Evolutionary conservation across 2,329 filamentous ascomycete genomes (phyloP), one percentile per base, ranked within the genome.

Genomic region (Diaporthe ilicicola): DNA sequence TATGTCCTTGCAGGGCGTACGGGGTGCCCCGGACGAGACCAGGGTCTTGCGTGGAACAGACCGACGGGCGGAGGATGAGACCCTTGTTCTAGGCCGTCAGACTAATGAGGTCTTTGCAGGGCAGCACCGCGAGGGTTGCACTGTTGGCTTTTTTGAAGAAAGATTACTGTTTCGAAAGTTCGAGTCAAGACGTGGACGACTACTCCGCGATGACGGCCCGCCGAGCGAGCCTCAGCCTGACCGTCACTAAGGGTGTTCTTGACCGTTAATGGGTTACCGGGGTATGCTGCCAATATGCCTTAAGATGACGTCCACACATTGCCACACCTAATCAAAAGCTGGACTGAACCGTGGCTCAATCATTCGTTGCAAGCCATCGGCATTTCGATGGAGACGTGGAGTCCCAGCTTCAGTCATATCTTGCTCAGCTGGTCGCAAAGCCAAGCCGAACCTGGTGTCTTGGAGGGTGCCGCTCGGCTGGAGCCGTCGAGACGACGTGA

Each of bases 121-220:
- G 29, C 59, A 50, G 59, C 44, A 64, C 5, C 29, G 59, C 44
- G 59, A 64, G 29, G 12, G 59, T 64, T 29, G 44, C 44, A 50
- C 39, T 19, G n/a, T 50, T 67, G 39, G 51, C 32, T 42, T 19
- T 55, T 55, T 37, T 67, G 61, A 56, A 46, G 51, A 66, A 67
- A 56, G 61, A 67, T 56, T 67, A 37, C 61, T 65, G 70, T 71
- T 71, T 71, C 70, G 67, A 65, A 64, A 62, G n/a, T 46, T 55
- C 65, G 50, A 55, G 50, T 67, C 51, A 55, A 67, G 65, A 67
- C 65, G 48, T 44, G 44, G 13, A 27, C 65, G 44, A 29, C 37
- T 50, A 37, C 51, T 46, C 51, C 44, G 59, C 59, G 59, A 5
- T 64, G 59, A 50, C 59, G 59, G 59, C 44, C 59, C 59, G 59